phyloP scores from a whole-genome alignment of 2,329 filamentous ascomycete species.

The Blastomyces parvus region DNA sequence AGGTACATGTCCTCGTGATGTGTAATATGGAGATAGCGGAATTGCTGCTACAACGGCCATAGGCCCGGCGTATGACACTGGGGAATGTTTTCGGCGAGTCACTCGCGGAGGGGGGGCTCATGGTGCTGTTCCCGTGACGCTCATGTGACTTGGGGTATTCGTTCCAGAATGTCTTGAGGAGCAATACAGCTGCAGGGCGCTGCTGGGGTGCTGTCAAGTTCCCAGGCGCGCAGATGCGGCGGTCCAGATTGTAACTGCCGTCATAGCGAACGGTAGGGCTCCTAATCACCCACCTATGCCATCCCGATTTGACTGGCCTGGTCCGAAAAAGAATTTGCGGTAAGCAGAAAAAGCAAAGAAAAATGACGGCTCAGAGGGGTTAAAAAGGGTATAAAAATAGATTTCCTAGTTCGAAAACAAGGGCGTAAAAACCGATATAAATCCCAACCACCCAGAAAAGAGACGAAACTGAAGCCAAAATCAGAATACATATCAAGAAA shows the following conservation, averaged over 20 bases:
- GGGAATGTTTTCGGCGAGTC: neutral
- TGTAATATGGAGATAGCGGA: neutral
- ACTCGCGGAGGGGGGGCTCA: neutral
- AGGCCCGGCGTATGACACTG: neutral
- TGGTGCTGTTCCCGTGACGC: neutral
- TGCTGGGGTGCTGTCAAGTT: neutral
- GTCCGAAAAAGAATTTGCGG: neutral
- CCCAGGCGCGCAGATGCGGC: neutral
- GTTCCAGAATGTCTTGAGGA: neutral
- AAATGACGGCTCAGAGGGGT: neutral
- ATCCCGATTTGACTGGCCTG: constrained; percentile 1
- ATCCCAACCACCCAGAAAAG: constrained; percentile 2
- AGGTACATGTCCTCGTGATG: constrained; percentile 15
- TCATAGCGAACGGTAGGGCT: neutral
- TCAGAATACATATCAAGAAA: constrained; percentile 12
- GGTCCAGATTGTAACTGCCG: neutral
- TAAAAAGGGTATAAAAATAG: constrained; percentile 1
- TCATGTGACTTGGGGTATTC: constrained; percentile 3
- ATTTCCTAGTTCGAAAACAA: constrained; percentile 2
- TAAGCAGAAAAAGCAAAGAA: constrained; percentile 6
- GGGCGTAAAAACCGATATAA: neutral
- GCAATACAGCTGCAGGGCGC: constrained; percentile 2
- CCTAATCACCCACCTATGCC: neutral
- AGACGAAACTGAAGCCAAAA: constrained; percentile 1
- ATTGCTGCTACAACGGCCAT: neutral